phyloP scores from a whole-genome alignment of 257 asterid species.

The Lycium barbarum region DNA sequence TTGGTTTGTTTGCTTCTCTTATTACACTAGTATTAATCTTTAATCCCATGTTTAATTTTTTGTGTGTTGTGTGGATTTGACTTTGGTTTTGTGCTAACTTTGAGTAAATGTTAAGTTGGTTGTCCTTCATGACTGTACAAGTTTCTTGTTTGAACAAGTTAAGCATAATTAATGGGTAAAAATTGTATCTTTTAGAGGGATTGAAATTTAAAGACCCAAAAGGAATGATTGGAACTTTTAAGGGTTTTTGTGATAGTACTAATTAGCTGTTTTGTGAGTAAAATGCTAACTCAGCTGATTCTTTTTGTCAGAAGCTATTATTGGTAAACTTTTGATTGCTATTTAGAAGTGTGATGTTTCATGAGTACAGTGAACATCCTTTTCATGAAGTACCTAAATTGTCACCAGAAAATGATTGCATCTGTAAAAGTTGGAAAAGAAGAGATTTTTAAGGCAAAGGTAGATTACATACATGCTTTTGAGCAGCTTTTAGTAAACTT shows the following conservation, averaged over 20 bases:
- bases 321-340: constrained; percentile 13
- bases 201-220: not conserved
- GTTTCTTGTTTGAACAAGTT: constrained; percentile 21
- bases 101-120: constrained; percentile 41
- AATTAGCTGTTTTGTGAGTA: not conserved
- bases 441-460: not conserved
- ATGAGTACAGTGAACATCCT: not conserved
- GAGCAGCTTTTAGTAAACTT: not conserved
- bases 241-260: not conserved
- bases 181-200: not conserved
- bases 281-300: not conserved
- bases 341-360: constrained; percentile 17
- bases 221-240: not conserved
- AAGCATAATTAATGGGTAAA: not conserved
- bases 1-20: constrained; percentile 13
- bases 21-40: not conserved
- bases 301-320: constrained; percentile 4
- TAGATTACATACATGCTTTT: not conserved
- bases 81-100: constrained; percentile 34
- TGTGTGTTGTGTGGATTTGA: not conserved
- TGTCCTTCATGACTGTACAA: not conserved
- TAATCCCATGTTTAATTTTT: not conserved
- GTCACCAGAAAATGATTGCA: not conserved
- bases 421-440: constrained; percentile 13
- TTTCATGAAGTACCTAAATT: constrained; percentile 5